Base-by-base conservation (phyloP, 1,284 basidiomycete species). In the Gomphus bonarii region DNA sequence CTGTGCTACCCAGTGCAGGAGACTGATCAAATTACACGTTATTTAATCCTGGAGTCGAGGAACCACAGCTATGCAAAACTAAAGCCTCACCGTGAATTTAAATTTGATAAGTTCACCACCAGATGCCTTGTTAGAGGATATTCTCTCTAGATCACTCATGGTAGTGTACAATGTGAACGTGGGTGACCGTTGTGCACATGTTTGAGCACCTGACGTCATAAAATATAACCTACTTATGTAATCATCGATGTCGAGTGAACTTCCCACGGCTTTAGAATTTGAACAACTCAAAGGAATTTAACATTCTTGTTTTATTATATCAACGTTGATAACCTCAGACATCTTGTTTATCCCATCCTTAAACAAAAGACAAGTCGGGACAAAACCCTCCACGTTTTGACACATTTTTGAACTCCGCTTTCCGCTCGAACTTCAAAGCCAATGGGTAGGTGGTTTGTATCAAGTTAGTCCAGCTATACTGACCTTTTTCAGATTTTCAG, bases 101-200 rank as follows among this genome's bases (percentile, higher is more conserved):
- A 92, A 97, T 70, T 97, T 97, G 59, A 75, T 79, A 58, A 97
- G 69, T 58, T 79, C 78, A 40, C 94, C 94, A 60, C 79, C 84
- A 63, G 87, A 94, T 25, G 82, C 78, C 69, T 85, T 88, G 78
- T 83, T 93, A 16, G 80, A 74, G 4, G 89, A 87, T n/a, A 89
- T 60, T 65, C 83, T 80, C 63, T 85, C 77, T 61, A 90, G 77
- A 47, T 68, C 60, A 2, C 65, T 52, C 74, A 76, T 77, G 43
- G 53, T 68, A 11, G 61, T 28, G 3, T 43, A 14, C 10, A 36
- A 31, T 25, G 7, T 11, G 8, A 30, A n/a, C 38, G 33, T 51
- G 33, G 20, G 1, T 22, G 33, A 33, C 31, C 12, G 14, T 22
- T 12, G n/a, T 9, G 33, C 48, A 40, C 16, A n/a, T 8, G 38